A percentile compares a stretch with the other conserved stretches of the same genome.
phyloP scores from a whole-genome alignment of 352 stramenopile genomes.

The Sclerospora graminicola region DNA sequence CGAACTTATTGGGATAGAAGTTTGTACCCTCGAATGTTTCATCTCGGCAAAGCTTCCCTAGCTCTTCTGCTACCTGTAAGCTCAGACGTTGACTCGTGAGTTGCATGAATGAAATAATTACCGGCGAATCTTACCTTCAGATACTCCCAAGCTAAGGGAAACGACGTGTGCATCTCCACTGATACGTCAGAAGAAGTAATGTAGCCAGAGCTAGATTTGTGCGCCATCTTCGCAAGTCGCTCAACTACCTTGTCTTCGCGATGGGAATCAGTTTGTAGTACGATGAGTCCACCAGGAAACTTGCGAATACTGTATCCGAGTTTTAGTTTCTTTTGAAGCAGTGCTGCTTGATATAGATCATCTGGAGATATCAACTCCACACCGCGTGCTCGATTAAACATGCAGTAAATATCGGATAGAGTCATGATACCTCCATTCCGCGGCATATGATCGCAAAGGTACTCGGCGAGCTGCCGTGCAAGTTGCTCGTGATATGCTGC shows the following conservation, averaged over 20 bases:
- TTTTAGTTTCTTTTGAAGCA: constrained; percentile 70
- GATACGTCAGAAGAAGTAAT: constrained; percentile 89
- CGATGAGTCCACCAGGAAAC: constrained; percentile 90
- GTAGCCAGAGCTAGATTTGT: constrained; percentile 55
- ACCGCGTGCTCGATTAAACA: constrained; percentile 96
- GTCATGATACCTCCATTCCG: constrained; percentile 94
- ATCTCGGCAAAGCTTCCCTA: constrained; percentile 91
- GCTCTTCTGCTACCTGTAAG: constrained; percentile 83
- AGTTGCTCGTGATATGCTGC: constrained; percentile 87
- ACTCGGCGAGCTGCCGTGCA: constrained; percentile 84
- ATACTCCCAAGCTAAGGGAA: constrained; percentile 93
- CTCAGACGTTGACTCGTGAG: constrained; percentile 2
- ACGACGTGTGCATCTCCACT: constrained; percentile 87
- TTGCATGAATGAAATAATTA: neutral
- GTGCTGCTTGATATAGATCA: constrained; percentile 90
- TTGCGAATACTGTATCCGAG: constrained; percentile 90
- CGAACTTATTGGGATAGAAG: constrained; percentile 93
- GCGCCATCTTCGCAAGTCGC: constrained; percentile 62
- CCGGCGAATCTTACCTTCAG: constrained; percentile 52
- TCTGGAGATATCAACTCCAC: constrained; percentile 96
- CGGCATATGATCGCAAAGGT: constrained; percentile 72
- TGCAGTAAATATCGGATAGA: constrained; percentile 97
- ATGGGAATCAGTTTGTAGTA: constrained; percentile 87
- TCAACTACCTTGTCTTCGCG: constrained; percentile 77
- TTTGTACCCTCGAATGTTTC: constrained; percentile 91